Evolutionary conservation across 2,329 filamentous ascomycete genomes (phyloP).

Genomic region (Fusarium sambucinum): DNA sequence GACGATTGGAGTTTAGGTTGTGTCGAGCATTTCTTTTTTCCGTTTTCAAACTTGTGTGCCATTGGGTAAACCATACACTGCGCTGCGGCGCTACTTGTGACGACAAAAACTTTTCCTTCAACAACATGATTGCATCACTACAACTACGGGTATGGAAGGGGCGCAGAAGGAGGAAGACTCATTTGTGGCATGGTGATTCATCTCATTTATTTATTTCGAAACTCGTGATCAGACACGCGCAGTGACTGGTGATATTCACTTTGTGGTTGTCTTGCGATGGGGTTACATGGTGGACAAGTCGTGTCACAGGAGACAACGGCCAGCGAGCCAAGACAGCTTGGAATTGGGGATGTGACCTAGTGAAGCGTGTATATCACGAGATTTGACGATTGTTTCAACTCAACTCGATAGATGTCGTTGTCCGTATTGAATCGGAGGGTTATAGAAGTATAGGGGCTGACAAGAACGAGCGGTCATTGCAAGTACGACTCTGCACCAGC

Average conservation of each 20-base stretch:
- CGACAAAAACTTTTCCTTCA: slow-evolving; percentile 19
- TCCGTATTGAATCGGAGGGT: slow-evolving; percentile 16
- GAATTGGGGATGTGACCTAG: slow-evolving; percentile 28
- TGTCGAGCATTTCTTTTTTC: slow-evolving; percentile 38
- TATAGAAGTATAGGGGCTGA: slow-evolving; percentile 36
- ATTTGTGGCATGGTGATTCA: slow-evolving; percentile 24
- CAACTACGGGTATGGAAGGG: slow-evolving; percentile 13
- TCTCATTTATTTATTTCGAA: slow-evolving; percentile 34
- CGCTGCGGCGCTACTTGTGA: slow-evolving; percentile 34
- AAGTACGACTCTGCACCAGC: slow-evolving; percentile 19
- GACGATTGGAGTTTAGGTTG: slow-evolving; percentile 44
- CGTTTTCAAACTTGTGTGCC: slow-evolving; percentile 39
- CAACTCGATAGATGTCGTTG: slow-evolving; percentile 33
- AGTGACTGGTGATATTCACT: slow-evolving; percentile 35
- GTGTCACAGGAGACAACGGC: slow-evolving; percentile 28
- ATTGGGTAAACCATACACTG: slow-evolving; percentile 45
- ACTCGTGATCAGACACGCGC: slow-evolving; percentile 31
- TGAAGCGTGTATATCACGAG: slow-evolving; percentile 43
- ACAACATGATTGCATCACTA: slow-evolving; percentile 37
- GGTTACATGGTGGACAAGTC: slow-evolving; percentile 36
- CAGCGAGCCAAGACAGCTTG: slow-evolving; percentile 36
- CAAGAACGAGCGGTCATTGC: slow-evolving; percentile 25
- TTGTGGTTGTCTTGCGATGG: slow-evolving; percentile 26
- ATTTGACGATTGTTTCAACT: slow-evolving; percentile 41
- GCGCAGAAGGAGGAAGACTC: slow-evolving; percentile 19